A percentile compares a stretch with the other conserved stretches of the same genome.
Evolutionary conservation across 257 asterid genomes (phyloP).

Genomic region (Asclepias syriaca): DNA sequence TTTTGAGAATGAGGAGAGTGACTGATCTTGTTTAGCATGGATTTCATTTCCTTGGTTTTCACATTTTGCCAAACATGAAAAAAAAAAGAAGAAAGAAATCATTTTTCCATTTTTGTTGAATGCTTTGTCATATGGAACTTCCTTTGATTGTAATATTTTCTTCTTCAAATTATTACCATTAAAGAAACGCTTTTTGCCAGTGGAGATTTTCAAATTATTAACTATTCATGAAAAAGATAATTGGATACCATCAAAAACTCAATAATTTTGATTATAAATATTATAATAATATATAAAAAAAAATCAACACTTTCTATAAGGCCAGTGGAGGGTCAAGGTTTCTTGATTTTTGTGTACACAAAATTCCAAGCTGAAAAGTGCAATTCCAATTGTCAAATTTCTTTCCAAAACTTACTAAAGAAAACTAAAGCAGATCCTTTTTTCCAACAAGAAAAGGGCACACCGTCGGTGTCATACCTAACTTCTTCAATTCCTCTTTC

Average conservation of each 20-base stretch:
- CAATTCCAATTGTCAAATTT: not conserved
- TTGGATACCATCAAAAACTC: not conserved
- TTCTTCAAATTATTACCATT: too few relatives aligned
- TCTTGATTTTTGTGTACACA: not conserved
- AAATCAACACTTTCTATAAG: too few relatives aligned
- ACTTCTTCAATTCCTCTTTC: not conserved
- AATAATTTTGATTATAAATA: too few relatives aligned
- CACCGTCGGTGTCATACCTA: not conserved
- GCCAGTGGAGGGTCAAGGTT: too few relatives aligned
- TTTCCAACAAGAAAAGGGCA: not conserved
- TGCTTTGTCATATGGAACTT: not conserved
- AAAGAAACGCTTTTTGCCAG: not conserved
- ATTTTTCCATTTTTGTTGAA: not conserved
- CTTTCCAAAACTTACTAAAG: not conserved
- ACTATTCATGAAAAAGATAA: too few relatives aligned
- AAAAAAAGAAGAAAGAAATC: too few relatives aligned
- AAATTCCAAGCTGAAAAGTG: not conserved
- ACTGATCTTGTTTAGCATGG: not conserved
- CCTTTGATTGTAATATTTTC: not conserved
- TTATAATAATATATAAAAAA: too few relatives aligned
- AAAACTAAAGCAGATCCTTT: not conserved
- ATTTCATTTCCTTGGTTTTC: not conserved
- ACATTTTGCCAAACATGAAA: not conserved
- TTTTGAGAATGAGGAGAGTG: conserved; percentile 8
- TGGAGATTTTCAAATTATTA: not conserved